Base-by-base conservation (phyloP, 176 grass and related monocot species). In the Alopecurus myosuroides region DNA sequence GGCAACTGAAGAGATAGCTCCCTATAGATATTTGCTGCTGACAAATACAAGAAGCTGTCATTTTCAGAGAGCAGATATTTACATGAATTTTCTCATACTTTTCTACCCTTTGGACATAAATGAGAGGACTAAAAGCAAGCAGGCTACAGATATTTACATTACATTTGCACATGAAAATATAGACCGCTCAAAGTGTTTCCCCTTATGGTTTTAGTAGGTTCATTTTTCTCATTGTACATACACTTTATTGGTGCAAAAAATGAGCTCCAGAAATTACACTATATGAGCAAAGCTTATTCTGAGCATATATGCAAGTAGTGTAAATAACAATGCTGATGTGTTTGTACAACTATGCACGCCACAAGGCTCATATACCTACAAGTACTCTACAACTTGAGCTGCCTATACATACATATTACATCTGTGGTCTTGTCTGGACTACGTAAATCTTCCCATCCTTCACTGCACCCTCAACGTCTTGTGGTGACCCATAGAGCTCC, bases 401-500 rank as follows among this genome's bases (percentile, higher is more conserved):
- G 30, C 74, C 67, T 84, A 61, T 77, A 79, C 55, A 50, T 86
- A 79, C 20, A 69, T 49, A 75, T 88, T 89, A 98, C 93, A 98
- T 95, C 83, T 98, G 96, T 82, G 93, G 91, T 85, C 96, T 92
- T 76, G 96, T 98, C 79, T 98, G 96, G 17, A 98, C 96, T 26
- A 98, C 89, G 63, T 87, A 98, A 60, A 98, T 92, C 70, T 89
- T 90, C 26, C 91, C 93, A 76, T 92, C 93, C 90, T 94, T 98
- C 56, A 98, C 93, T 55, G 81, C 93, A 55, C 96, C 96, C 84
- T 98, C 96, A 35, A 98, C 84, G 22, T 98, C 96, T 51, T 98
- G 96, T 1, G 93, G 84, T 4, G 89, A 85, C 9, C 93, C 93
- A 23, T 95, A 98, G 35, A 98, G 88, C 79, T 94, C 91, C 82